Conservation (phyloP, 2,329 filamentous ascomycete genomes). For the Periconia macrospinosa region DNA sequence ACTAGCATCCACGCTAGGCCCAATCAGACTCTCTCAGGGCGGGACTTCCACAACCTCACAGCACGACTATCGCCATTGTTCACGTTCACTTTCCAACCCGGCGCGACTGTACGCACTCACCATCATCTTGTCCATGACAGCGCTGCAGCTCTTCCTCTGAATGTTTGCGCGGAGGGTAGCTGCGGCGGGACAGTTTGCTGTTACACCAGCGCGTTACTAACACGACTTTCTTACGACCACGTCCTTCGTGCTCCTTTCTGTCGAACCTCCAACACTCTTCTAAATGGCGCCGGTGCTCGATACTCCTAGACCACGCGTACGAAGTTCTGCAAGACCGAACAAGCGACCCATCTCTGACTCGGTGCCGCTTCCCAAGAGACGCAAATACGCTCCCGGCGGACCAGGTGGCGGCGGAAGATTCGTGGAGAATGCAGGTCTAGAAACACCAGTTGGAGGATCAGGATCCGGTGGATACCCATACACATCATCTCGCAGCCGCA, state of each 20-base stretch:
- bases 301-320: conserved; percentile 41
- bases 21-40: conserved; percentile 1
- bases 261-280: conserved; percentile 23
- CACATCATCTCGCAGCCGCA: conserved; percentile 56
- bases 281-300: conserved; percentile 33
- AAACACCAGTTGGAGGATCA: conserved; percentile 58
- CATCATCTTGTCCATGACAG: conserved; percentile 24
- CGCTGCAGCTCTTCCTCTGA: conserved; percentile 20
- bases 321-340: conserved; percentile 35
- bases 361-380: conserved; percentile 49
- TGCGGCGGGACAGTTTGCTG: conserved; percentile 20
- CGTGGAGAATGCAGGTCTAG: conserved; percentile 69
- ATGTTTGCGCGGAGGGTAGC: conserved; percentile 31
- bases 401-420: conserved; percentile 85
- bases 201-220: conserved; percentile 31
- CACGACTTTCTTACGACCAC: conserved; percentile 19
- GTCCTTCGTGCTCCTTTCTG: conserved; percentile 23
- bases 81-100: conserved; percentile 13
- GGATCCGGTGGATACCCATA: conserved; percentile 54
- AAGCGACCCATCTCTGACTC: conserved; percentile 41
- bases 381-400: conserved; percentile 78
- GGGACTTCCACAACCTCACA: conserved; percentile 12
- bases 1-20: conserved; percentile 3
- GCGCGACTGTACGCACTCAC: conserved; percentile 5
- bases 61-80: conserved; percentile 21